Evolutionary conservation across 495 filamentous ascomycete genomes (phyloP).

Genomic region (Neurospora sp.): DNA sequence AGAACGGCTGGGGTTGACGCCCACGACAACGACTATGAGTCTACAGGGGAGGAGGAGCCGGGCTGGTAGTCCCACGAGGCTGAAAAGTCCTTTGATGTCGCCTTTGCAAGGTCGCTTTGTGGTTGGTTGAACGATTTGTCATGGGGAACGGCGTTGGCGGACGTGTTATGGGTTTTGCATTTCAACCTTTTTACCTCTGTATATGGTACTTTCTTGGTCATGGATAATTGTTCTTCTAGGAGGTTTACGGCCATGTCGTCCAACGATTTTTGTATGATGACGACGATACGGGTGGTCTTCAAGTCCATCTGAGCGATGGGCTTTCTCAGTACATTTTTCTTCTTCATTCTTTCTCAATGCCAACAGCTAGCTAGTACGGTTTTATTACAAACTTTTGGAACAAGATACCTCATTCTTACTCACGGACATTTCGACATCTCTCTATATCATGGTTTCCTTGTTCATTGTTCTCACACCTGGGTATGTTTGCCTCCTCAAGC

Average conservation of each 20-base stretch:
- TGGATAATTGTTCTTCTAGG: not conserved
- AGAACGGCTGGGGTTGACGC: slow-evolving; percentile 49
- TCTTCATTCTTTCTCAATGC: not conserved
- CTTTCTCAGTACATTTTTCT: not conserved
- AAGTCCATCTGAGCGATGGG: not conserved
- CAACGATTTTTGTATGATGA: not conserved
- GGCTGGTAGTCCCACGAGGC: slow-evolving; percentile 52
- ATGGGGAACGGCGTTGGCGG: not conserved
- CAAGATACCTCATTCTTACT: not conserved
- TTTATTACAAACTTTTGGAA: not conserved
- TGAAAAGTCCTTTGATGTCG: slow-evolving; percentile 53
- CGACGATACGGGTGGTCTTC: not conserved
- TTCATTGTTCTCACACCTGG: not conserved
- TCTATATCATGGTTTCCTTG: not conserved
- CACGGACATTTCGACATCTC: not conserved
- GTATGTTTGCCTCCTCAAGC: not conserved
- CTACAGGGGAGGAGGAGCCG: slow-evolving; percentile 48
- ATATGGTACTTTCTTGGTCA: not conserved
- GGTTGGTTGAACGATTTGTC: not conserved
- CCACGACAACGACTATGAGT: slow-evolving; percentile 30
- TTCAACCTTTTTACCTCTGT: not conserved
- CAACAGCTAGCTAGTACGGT: not conserved
- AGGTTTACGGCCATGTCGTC: not conserved
- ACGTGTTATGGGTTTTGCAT: not conserved
- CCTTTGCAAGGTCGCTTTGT: slow-evolving; percentile 24